Evolutionary conservation across 176 grass and related monocot genomes (phyloP), one percentile per base, ranked within the genome.

Genomic region (Oryza longistaminata): DNA sequence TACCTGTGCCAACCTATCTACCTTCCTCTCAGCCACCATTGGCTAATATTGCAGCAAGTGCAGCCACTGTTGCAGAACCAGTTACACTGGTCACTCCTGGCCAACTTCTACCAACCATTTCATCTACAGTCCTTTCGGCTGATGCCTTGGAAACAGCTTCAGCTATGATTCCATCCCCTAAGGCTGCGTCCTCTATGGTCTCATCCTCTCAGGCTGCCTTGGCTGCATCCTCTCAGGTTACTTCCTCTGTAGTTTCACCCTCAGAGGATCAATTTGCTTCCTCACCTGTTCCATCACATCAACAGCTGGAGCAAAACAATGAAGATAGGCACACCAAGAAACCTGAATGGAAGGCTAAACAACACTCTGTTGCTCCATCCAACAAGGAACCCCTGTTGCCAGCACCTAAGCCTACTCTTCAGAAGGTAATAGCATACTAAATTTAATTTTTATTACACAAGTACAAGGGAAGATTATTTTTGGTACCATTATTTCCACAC

Each of bases 361-460:
- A 90, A 60, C 70, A 75, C 60, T 52, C 64, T n/a, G 69, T 76
- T 82, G 78, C 52, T 75, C 66, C 75, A 60, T 60, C 68, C 0
- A 86, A 79, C 69, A 90, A 89, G 87, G 91, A 95, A 81, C 93
- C 96, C 19, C 77, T 95, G 15, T 90, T 98, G 74, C 96, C 96
- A 75, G 81, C 81, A 69, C 93, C 91, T n/a, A 83, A 87, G 70
- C 69, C 92, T 7, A 82, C 70, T 19, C 60, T 64, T 66, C 88
- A 86, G 71, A 98, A 95, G 91, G 96, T 98, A 91, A 26, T 83
- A 34, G 2, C 55, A 2, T 34, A 66, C 35, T 42, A 12, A 19
- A 34, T 81, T 39, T 69, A 43, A 5, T 29, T 77, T 21, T 52
- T 64, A 19, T 14, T 85, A 85, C 27, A 8, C 25, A 66, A 37